phyloP scores from a whole-genome alignment of 441 rosid genomes.

The Mallotus repandus region DNA sequence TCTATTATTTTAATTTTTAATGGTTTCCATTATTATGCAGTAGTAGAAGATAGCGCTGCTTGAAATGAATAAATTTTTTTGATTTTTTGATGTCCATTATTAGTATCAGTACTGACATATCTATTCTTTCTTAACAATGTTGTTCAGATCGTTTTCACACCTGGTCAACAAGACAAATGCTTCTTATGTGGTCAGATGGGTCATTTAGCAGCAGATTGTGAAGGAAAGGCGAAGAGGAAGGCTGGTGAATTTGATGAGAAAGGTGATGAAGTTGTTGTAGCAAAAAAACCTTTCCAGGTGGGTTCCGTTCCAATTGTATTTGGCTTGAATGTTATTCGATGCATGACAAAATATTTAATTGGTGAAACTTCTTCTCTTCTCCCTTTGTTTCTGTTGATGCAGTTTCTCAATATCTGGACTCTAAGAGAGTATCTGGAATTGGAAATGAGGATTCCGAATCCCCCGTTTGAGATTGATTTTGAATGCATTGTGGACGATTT shows the following conservation, averaged over 20 bases:
- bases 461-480: slow-evolving; percentile 55
- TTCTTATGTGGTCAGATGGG: slow-evolving; percentile 96
- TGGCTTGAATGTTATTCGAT: background rate
- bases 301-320: slow-evolving; percentile 8
- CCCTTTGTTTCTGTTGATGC: slow-evolving; percentile 24
- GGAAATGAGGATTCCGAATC: slow-evolving; percentile 65
- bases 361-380: background rate
- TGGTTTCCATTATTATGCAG: background rate
- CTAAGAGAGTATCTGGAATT: slow-evolving; percentile 88
- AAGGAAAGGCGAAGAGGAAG: slow-evolving; percentile 85
- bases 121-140: slow-evolving; percentile 20
- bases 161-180: slow-evolving; percentile 93
- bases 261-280: slow-evolving; percentile 51
- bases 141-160: slow-evolving; percentile 77
- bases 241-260: slow-evolving; percentile 96
- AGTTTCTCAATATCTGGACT: slow-evolving; percentile 95
- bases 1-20: no score
- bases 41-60: background rate
- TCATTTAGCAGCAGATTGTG: slow-evolving; percentile 82
- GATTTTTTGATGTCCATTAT: background rate
- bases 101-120: background rate
- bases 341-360: background rate
- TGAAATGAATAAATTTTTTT: background rate
- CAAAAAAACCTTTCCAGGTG: slow-evolving; percentile 95
- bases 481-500: slow-evolving; percentile 96